A percentile compares a stretch with the other conserved stretches of the same genome.
Evolutionary conservation across 2,329 filamentous ascomycete species (phyloP).

Genomic region (Clonostachys solani): DNA sequence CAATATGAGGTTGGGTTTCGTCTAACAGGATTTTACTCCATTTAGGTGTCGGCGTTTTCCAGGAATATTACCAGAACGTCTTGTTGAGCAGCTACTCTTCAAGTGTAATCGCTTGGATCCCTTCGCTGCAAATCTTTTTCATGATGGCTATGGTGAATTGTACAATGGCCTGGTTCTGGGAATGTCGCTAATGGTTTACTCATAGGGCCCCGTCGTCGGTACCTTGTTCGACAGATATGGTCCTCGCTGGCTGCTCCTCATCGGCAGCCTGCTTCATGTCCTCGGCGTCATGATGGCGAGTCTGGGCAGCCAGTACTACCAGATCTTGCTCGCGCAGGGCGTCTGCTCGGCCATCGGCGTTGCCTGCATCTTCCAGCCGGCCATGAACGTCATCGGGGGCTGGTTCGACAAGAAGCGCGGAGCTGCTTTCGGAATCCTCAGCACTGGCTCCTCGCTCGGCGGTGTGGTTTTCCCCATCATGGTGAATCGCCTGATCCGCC

Average conservation of each 20-base stretch:
- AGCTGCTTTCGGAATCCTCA: constrained; percentile 53
- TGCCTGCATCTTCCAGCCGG: constrained; percentile 25
- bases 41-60: constrained; percentile 31
- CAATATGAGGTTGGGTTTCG: too few relatives aligned
- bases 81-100: constrained; percentile 42
- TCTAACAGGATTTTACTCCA: neutral
- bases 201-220: constrained; percentile 48
- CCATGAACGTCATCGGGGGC: constrained; percentile 19
- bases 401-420: constrained; percentile 39
- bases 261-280: constrained; percentile 50
- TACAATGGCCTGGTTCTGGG: constrained; percentile 2
- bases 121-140: constrained; percentile 39
- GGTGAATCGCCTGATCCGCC: constrained; percentile 12
- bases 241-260: constrained; percentile 47
- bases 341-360: constrained; percentile 29
- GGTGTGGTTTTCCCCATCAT: constrained; percentile 39
- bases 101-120: constrained; percentile 37
- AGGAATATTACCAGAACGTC: constrained; percentile 38
- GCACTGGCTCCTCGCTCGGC: constrained; percentile 50
- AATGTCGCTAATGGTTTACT: constrained; percentile 24
- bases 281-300: constrained; percentile 61
- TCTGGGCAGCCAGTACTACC: constrained; percentile 34
- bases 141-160: constrained; percentile 25
- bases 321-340: constrained; percentile 32
- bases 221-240: constrained; percentile 60